A percentile compares a stretch with the other conserved stretches of the same genome.
These are phyloP conservation scores for Raffaelea deltoideospora DNA, from an alignment of 2,329 filamentous ascomycete genomes.

Conservation along the genomic window DNA sequence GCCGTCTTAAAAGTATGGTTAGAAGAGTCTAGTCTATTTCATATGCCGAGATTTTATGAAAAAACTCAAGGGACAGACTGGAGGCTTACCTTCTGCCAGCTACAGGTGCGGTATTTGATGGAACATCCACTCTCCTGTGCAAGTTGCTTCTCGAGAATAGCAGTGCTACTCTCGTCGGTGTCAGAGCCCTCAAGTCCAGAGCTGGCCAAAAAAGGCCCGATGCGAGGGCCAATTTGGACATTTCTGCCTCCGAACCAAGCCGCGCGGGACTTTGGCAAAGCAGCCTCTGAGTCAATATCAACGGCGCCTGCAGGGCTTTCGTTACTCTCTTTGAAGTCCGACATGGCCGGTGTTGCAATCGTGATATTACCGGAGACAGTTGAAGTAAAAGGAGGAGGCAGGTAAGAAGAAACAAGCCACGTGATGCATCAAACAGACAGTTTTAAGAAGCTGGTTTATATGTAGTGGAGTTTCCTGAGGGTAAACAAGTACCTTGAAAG, in stretches of 20 bases:
- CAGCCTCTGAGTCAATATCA: conserved; percentile 4
- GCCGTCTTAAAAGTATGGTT: conserved; percentile 60
- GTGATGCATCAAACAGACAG: too few species aligned
- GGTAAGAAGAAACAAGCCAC: too few species aligned
- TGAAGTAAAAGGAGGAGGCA: too few species aligned
- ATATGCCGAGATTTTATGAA: too few species aligned
- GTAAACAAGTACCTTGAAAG: too few species aligned
- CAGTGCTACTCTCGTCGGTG: conserved; percentile 28
- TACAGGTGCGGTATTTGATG: conserved; percentile 87
- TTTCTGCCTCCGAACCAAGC: conserved; percentile 23
- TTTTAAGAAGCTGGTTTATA: too few species aligned
- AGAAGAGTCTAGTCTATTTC: too few species aligned
- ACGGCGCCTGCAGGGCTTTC: too few species aligned
- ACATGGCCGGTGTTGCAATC: too few species aligned
- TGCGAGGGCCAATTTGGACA: conserved; percentile 34
- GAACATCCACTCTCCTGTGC: conserved; percentile 60
- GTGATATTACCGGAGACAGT: too few species aligned
- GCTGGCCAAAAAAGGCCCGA: conserved; percentile 28
- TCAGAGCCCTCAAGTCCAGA: conserved; percentile 21
- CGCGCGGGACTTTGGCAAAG: conserved; percentile 15
- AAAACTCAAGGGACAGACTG: conserved; percentile 2
- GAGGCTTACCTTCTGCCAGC: conserved; percentile 63
- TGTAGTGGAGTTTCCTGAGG: too few species aligned
- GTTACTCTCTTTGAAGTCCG: too few species aligned
- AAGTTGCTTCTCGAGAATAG: conserved; percentile 49